These are phyloP conservation scores for Leptomonas pyrrhocoris DNA, from an alignment of 208 protist genomes.

Conservation along the genomic window DNA sequence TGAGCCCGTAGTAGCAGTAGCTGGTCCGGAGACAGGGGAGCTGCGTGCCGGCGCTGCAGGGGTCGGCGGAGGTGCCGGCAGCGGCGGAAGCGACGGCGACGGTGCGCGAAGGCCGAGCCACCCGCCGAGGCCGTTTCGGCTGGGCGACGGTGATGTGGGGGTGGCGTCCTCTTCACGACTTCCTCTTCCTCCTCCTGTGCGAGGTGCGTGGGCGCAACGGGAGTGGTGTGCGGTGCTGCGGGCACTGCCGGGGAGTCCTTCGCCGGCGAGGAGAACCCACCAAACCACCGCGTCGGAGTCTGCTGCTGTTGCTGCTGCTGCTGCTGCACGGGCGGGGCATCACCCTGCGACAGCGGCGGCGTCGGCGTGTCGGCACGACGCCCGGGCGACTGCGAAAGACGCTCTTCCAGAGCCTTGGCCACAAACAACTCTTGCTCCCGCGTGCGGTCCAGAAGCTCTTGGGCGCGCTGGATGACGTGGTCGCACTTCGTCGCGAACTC, in stretches of 20 bases:
- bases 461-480: constrained; percentile 50
- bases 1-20: not conserved
- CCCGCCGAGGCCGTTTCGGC: not conserved
- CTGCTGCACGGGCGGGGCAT: constrained; percentile 5
- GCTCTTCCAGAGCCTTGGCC: constrained; percentile 40
- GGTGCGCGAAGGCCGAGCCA: constrained; percentile 9
- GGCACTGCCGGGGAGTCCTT: not conserved
- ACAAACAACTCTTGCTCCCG: constrained; percentile 38
- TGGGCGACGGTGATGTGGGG: not conserved
- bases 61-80: constrained; percentile 14
- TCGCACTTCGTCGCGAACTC: constrained; percentile 47
- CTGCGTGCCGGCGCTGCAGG: not conserved
- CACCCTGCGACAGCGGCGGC: constrained; percentile 6
- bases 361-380: constrained; percentile 14
- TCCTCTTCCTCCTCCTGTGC: not conserved
- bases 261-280: not conserved
- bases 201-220: not conserved
- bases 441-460: constrained; percentile 52
- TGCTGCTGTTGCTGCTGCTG: not conserved
- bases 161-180: not conserved
- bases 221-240: constrained; percentile 13
- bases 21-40: not conserved
- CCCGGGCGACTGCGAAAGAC: constrained; percentile 38
- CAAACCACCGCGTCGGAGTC: constrained; percentile 9
- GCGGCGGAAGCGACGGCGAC: constrained; percentile 10